Conservation (phyloP, 179 eudicot genomes). For the Drosera spatulata region DNA sequence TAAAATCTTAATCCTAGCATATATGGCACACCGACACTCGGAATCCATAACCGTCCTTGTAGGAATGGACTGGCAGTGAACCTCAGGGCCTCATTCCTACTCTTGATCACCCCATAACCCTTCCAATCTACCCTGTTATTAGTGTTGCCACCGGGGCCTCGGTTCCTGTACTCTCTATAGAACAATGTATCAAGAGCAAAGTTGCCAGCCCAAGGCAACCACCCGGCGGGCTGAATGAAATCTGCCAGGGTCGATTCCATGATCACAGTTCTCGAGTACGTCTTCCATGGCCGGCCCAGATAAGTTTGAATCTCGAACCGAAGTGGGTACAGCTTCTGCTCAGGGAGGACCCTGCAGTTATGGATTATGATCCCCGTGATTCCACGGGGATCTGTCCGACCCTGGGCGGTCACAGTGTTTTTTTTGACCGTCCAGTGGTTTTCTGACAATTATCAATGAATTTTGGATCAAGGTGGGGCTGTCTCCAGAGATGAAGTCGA, state of each 20-base stretch:
- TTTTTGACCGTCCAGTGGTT: conserved; percentile 29
- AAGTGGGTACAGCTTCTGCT: conserved; percentile 18
- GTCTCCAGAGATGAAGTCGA: conserved; percentile 69
- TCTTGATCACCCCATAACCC: conserved; percentile 23
- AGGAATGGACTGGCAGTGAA: conserved; percentile 31
- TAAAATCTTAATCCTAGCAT: conserved; percentile 18
- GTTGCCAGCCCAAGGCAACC: conserved; percentile 44
- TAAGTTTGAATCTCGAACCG: conserved; percentile 26
- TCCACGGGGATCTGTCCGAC: conserved; percentile 22
- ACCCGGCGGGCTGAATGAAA: conserved; percentile 52
- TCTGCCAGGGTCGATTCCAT: conserved; percentile 55
- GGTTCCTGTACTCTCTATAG: conserved; percentile 38
- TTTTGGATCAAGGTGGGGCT: conserved; percentile 35
- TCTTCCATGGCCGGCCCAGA: conserved; percentile 74
- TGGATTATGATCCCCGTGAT: conserved; percentile 56
- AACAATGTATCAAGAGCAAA: conserved; percentile 22
- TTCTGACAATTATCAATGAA: conserved; percentile 34
- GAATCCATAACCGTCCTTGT: conserved; percentile 36
- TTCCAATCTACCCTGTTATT: conserved; percentile 30
- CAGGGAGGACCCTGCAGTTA: conserved; percentile 55
- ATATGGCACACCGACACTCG: conserved; percentile 22
- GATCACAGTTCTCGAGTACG: conserved; percentile 31
- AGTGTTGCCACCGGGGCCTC: conserved; percentile 42
- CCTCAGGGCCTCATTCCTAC: conserved; percentile 21
- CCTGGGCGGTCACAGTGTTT: conserved; percentile 66